phyloP scores from a whole-genome alignment of 176 grass and related monocot genomes.

The Elymus sibiricus region DNA sequence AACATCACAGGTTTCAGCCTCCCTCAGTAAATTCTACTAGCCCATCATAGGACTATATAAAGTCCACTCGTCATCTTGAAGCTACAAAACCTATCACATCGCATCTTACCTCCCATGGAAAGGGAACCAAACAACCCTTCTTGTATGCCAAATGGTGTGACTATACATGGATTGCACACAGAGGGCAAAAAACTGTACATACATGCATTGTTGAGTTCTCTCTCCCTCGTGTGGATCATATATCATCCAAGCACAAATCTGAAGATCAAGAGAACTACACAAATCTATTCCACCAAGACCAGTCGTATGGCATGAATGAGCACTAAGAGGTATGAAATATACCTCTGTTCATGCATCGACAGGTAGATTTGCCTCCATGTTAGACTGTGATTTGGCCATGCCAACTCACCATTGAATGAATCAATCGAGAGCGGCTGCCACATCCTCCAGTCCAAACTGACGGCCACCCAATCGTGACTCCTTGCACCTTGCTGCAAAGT shows the following conservation, averaged over 20 bases:
- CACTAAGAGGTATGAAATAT: conserved; percentile 33
- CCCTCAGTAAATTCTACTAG: conserved; percentile 11
- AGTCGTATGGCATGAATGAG: conserved; percentile 3
- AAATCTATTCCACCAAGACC: conserved; percentile 21
- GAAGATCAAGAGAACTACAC: conserved; percentile 33
- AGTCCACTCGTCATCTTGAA: conserved; percentile 32
- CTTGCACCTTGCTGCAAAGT: conserved; percentile 68
- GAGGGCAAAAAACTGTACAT: conserved; percentile 49
- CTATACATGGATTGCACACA: conserved; percentile 25
- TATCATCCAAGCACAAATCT: conserved; percentile 16
- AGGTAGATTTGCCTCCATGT: neutral
- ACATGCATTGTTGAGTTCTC: conserved; percentile 35
- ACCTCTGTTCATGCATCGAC: conserved; percentile 16
- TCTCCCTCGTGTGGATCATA: conserved; percentile 17
- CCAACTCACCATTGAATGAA: conserved; percentile 37
- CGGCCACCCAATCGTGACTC: conserved; percentile 54
- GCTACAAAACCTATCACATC: conserved; percentile 33
- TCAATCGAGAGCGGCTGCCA: conserved; percentile 67
- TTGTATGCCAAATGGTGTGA: conserved; percentile 24
- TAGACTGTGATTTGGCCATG: neutral
- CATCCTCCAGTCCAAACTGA: conserved; percentile 68
- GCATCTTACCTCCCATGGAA: conserved; percentile 17
- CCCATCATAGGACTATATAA: conserved; percentile 9
- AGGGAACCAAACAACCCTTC: conserved; percentile 15
- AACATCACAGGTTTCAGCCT: conserved; percentile 19